Base-by-base conservation (phyloP, 805 yeast genomes). In the Lachancea nothofagi region DNA sequence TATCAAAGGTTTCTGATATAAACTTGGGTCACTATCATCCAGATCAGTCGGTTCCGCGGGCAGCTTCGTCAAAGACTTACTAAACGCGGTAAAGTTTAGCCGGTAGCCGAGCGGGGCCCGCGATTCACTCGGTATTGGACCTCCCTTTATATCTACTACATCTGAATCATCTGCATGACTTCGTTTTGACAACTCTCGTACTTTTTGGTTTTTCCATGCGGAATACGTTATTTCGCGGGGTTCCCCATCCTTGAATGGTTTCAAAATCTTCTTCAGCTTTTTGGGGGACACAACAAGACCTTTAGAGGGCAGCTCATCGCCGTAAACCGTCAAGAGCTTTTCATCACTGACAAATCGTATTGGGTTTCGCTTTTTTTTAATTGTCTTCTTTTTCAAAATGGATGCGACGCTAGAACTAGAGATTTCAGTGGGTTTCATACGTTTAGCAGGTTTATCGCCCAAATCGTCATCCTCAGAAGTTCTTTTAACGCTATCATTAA, bases 221-320 rank as follows among this genome's bases (percentile, higher is more conserved):
- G 50, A 24, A 13, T 44, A 40, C n/a, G 51, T 33, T 12, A 49
- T 43, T 45, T 61, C 65, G 29, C 56, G 49, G 7, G 65, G 64
- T 42, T 57, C 62, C 24, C 62, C 63, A 34, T 57, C 62, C 35
- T 50, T 57, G 39, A 57, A 57, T 7, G 65, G 64, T 38, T 55
- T 58, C 15, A 61, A 40, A 2, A 59, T 44, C 28, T 56, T 58
- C 31, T 57, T 58, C 37, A 61, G 42, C 25, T 57, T 51, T 5
- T 36, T 40, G 9, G 64, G 59, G 2, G 62, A 50, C 10, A 59
- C 55, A 18, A 41, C 39, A 26, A 58, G 34, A 23, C 65, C 65
- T 1, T 46, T 42, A 24, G 37, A 34, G 5, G 65, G 64, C 13
- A 61, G 40, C 24, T 50, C 65, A 23, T 61, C 63, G 41, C 65